These are phyloP conservation scores for Cystobasidium tubakii DNA, from an alignment of 768 basidiomycete species.

Conservation along the genomic window DNA sequence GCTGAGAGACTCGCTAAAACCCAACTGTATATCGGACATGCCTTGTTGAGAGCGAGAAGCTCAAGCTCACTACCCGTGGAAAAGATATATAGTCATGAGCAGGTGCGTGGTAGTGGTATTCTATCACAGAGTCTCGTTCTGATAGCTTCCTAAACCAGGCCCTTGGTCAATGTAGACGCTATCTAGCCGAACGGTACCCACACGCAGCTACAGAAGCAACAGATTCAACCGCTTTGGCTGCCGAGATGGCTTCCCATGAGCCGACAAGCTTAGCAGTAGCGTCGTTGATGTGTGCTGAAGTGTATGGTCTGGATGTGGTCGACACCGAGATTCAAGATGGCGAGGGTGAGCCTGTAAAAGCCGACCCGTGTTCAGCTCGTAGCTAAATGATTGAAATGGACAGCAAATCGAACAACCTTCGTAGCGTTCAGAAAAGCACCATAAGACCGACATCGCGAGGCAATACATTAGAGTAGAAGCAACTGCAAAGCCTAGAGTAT, in stretches of 20 bases:
- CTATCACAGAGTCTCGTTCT: no score
- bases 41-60: conserved; percentile 31
- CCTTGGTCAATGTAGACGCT: conserved; percentile 42
- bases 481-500: no score
- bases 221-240: conserved; percentile 43
- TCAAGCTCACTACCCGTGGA: not conserved
- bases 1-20: conserved; percentile 29
- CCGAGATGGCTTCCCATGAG: conserved; percentile 32
- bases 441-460: no score
- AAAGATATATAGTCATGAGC: conserved; percentile 45
- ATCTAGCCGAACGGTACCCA: conserved; percentile 37
- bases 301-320: conserved; percentile 40
- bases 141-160: conserved; percentile 36
- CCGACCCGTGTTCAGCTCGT: no score
- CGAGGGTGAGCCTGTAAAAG: not conserved
- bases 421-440: conserved; percentile 4
- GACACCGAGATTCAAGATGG: conserved; percentile 45
- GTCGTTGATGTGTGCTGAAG: conserved; percentile 42
- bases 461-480: no score
- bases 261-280: conserved; percentile 41
- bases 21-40: conserved; percentile 42
- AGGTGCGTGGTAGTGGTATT: conserved; percentile 40
- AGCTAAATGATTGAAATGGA: no score
- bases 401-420: conserved; percentile 32
- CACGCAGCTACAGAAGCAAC: conserved; percentile 30